Conservation (phyloP, 805 yeast species). For the Teunomyces gatunensis region DNA sequence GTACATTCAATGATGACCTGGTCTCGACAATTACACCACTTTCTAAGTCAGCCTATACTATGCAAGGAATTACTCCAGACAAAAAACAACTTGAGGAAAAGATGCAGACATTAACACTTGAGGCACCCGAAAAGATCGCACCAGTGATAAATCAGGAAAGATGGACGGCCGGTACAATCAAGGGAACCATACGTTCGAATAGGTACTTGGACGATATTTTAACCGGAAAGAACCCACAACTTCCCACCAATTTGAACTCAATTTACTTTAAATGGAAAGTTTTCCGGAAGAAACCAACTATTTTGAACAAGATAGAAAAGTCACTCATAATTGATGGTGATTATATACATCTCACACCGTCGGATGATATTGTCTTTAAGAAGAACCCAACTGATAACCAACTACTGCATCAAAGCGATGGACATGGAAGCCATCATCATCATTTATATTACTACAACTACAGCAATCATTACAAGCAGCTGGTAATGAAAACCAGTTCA, state of each 20-base stretch:
- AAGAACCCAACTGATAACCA: constrained; percentile 31
- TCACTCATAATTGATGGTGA: constrained; percentile 92
- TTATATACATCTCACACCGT: constrained; percentile 82
- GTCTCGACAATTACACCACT: constrained; percentile 19
- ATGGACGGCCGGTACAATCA: not conserved
- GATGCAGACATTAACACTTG: constrained; percentile 7
- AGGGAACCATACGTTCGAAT: constrained; percentile 10
- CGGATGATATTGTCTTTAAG: constrained; percentile 60
- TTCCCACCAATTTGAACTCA: constrained; percentile 41
- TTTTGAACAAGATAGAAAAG: constrained; percentile 76
- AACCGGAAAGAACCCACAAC: constrained; percentile 23
- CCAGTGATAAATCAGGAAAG: not conserved
- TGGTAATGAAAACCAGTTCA: constrained; percentile 76
- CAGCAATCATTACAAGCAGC: constrained; percentile 53
- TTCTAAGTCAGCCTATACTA: constrained; percentile 19
- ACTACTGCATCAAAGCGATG: constrained; percentile 12
- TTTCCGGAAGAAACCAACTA: constrained; percentile 84
- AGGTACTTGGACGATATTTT: constrained; percentile 31
- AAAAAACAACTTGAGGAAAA: constrained; percentile 18
- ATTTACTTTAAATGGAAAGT: constrained; percentile 83
- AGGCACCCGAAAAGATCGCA: not conserved
- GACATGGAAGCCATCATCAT: constrained; percentile 25
- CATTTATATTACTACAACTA: constrained; percentile 40
- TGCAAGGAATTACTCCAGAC: constrained; percentile 23
- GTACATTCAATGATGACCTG: not conserved